Evolutionary conservation across 2,329 filamentous ascomycete species (phyloP).

Genomic region (Blastomyces silverae): DNA sequence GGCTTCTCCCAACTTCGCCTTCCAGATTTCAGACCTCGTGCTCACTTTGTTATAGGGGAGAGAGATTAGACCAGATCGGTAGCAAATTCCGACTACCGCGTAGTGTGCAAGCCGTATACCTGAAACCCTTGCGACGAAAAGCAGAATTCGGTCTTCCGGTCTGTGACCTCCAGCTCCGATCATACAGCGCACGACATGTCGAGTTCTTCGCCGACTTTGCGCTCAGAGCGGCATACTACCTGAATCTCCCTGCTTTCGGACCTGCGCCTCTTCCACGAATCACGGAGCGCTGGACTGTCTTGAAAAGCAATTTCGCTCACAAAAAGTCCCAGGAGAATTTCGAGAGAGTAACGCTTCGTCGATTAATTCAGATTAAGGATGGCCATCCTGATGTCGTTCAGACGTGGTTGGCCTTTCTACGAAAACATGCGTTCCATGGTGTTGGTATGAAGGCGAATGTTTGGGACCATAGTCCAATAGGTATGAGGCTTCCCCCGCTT

Average conservation of each 20-base stretch:
- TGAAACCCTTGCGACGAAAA: slow-evolving; percentile 71
- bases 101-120: slow-evolving; percentile 76
- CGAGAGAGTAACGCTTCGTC: slow-evolving; percentile 76
- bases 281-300: slow-evolving; percentile 90
- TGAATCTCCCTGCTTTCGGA: slow-evolving; percentile 76
- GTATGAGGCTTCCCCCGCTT: slow-evolving; percentile 41
- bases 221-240: slow-evolving; percentile 87
- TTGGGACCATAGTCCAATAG: slow-evolving; percentile 74
- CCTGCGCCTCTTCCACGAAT: slow-evolving; percentile 80
- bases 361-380: slow-evolving; percentile 87
- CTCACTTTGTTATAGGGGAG: slow-evolving; percentile 27
- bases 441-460: slow-evolving; percentile 98
- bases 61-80: slow-evolving; percentile 33
- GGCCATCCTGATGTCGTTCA: slow-evolving; percentile 83
- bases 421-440: slow-evolving; percentile 90
- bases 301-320: slow-evolving; percentile 80
- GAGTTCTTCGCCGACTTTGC: slow-evolving; percentile 95
- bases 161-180: slow-evolving; percentile 87
- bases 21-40: neutral
- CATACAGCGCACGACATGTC: slow-evolving; percentile 81
- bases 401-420: slow-evolving; percentile 84
- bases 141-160: slow-evolving; percentile 70
- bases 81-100: slow-evolving; percentile 58
- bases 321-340: slow-evolving; percentile 99
- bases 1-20: neutral